These are phyloP conservation scores for Alternaria brassicae DNA, from an alignment of 2,329 filamentous ascomycete species.

Conservation along the genomic window DNA sequence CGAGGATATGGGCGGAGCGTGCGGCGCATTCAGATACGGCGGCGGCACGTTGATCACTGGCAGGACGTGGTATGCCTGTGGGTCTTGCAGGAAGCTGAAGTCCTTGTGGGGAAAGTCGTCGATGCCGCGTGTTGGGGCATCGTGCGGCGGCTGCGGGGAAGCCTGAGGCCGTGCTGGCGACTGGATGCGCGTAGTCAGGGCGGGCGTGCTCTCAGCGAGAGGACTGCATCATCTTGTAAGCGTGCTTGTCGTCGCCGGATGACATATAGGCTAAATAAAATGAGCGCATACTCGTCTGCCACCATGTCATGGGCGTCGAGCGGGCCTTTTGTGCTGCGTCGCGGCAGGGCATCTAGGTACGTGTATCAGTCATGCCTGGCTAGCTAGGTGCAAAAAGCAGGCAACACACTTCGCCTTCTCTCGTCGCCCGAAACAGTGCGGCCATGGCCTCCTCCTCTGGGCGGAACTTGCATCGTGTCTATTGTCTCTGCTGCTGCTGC, in stretches of 20 bases:
- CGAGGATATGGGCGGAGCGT: conserved; percentile 66
- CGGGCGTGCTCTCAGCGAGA: conserved; percentile 24
- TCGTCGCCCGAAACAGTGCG: conserved; percentile 43
- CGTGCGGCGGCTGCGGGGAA: conserved; percentile 28
- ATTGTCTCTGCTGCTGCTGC: background rate
- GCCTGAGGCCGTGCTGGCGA: conserved; percentile 30
- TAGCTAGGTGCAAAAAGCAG: background rate
- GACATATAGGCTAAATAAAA: conserved; percentile 13
- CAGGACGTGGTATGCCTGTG: conserved; percentile 69
- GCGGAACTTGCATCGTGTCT: conserved; percentile 21
- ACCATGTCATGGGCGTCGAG: conserved; percentile 66
- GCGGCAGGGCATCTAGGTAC: conserved; percentile 62
- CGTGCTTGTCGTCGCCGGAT: background rate
- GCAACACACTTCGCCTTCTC: conserved; percentile 36
- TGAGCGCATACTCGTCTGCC: conserved; percentile 67
- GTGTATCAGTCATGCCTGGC: conserved; percentile 7
- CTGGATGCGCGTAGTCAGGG: conserved; percentile 27
- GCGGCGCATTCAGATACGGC: conserved; percentile 72
- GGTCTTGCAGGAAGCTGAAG: conserved; percentile 61
- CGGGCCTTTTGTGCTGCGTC: conserved; percentile 78
- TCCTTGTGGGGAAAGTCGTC: conserved; percentile 65
- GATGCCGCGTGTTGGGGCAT: conserved; percentile 29
- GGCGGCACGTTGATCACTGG: conserved; percentile 66
- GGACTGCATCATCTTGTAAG: conserved; percentile 31
- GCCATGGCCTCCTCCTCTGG: conserved; percentile 33